These are phyloP conservation scores for Funneliformis geosporum DNA, from an alignment of 192 early-diverging fungal species.

Conservation along the genomic window DNA sequence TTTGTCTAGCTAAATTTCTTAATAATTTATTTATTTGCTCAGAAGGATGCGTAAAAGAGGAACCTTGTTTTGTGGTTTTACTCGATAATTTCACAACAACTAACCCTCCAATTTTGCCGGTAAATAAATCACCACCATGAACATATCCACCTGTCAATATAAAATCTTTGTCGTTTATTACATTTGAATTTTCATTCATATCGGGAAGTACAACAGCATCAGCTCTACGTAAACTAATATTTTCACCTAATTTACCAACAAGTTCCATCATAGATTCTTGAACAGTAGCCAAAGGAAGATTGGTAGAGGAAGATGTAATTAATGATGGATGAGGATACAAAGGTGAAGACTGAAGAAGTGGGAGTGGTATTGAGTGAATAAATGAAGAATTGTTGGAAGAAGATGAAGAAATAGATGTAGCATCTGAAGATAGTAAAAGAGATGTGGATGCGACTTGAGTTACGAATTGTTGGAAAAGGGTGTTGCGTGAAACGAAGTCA, in stretches of 20 bases:
- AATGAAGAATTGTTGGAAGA: constrained; percentile 25
- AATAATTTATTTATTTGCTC: constrained; percentile 57
- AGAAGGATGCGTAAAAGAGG: constrained; percentile 33
- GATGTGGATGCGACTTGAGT: constrained; percentile 59
- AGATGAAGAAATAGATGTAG: neutral
- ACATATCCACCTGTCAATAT: constrained; percentile 66
- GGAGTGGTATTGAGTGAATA: constrained; percentile 44
- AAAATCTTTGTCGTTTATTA: constrained; percentile 26
- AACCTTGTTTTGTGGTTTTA: constrained; percentile 11
- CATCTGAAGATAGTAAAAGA: constrained; percentile 43
- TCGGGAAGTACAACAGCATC: constrained; percentile 44
- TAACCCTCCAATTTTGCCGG: constrained; percentile 81
- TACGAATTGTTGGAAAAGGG: constrained; percentile 74
- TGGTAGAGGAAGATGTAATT: constrained; percentile 17
- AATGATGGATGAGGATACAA: constrained; percentile 52
- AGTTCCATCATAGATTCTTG: constrained; percentile 68
- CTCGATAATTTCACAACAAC: constrained; percentile 58
- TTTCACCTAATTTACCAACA: constrained; percentile 89
- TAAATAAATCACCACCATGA: constrained; percentile 65
- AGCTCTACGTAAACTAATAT: constrained; percentile 78
- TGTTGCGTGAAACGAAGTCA: constrained; percentile 91
- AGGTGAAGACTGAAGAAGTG: constrained; percentile 48
- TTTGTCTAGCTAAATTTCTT: constrained; percentile 79
- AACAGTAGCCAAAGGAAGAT: constrained; percentile 44
- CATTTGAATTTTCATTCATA: constrained; percentile 33